Evolutionary conservation across 129 eudicot genomes (phyloP), one percentile per base, ranked within the genome.

Genomic region (Helichrysum umbraculigerum): DNA sequence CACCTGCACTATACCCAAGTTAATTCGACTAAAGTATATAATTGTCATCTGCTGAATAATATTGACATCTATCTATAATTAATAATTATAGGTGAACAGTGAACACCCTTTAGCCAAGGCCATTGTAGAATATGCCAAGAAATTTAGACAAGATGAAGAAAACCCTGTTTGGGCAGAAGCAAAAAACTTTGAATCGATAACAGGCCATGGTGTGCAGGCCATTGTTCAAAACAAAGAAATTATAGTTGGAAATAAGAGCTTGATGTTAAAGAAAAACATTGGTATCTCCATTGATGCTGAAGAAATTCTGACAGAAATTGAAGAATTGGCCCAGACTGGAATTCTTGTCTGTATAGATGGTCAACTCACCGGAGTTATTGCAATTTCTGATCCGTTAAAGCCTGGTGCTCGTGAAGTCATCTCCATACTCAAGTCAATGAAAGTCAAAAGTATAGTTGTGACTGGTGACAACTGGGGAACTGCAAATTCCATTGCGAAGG

Each of bases 61-160:
- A 51, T 32, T 22, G 29, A 44, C 12, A 60, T 15, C 1, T 62
- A 60, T 15, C 1, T 62, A 62, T 5, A 47, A 15, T 15, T 28
- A 39, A 11, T 51, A 42, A 21, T 80, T 37, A 29, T 77, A 95
- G 99, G 94, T 81, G 50, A 91, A 95, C 81, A 95, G 99, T 76
- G 99, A 95, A 78, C 99, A 95, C 73, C 99, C 99, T 7, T 79
- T 95, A 73, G 99, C 91, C 4, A 95, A 95, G 78, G 99, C 99
- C 0, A 76, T 91, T 28, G 91, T 89, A 17, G 96, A 91, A 82
- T 86, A 95, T 54, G 97, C 99, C 66, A 87, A 89, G 78, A 89
- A 87, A 51, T 89, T 92, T 20, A 74, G 83, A 73, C 90, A 84
- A 59, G 90, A 88, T 35, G 97, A 86, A 79, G 93, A 83, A 72